Conservation (phyloP, 768 basidiomycete species). For the Boletus tylopilopsis region DNA sequence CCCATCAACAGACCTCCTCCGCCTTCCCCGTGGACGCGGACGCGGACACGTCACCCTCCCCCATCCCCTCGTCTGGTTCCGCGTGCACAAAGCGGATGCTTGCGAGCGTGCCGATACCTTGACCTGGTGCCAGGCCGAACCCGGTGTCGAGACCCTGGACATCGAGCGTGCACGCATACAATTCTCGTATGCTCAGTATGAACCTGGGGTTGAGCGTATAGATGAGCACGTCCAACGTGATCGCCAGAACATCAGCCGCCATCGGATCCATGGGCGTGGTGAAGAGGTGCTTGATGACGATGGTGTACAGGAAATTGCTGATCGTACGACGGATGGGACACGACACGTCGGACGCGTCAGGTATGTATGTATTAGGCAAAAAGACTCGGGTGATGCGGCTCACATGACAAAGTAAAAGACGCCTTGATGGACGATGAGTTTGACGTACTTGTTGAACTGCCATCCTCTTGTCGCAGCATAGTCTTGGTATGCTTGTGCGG, state of each 20-base stretch:
- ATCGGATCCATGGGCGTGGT: background rate
- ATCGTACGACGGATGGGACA: too few relatives aligned
- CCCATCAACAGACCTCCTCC: too few relatives aligned
- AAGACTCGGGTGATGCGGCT: too few relatives aligned
- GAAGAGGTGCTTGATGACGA: background rate
- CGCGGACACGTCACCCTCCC: too few relatives aligned
- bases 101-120: background rate
- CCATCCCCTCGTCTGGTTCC: too few relatives aligned
- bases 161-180: background rate
- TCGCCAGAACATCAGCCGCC: background rate
- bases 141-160: background rate
- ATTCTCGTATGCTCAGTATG: slow-evolving; percentile 4
- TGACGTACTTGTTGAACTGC: slow-evolving; percentile 7
- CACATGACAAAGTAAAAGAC: slow-evolving; percentile 10
- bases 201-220: slow-evolving; percentile 5
- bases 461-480: background rate
- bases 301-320: slow-evolving; percentile 1
- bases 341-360: too few relatives aligned
- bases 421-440: slow-evolving; percentile 5
- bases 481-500: background rate
- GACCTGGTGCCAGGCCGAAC: background rate
- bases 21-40: too few relatives aligned
- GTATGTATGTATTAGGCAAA: background rate
- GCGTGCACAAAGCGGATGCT: too few relatives aligned
- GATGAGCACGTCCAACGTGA: background rate